Evolutionary conservation across 257 asterid species (phyloP).

Genomic region (Buddleja alternifolia): DNA sequence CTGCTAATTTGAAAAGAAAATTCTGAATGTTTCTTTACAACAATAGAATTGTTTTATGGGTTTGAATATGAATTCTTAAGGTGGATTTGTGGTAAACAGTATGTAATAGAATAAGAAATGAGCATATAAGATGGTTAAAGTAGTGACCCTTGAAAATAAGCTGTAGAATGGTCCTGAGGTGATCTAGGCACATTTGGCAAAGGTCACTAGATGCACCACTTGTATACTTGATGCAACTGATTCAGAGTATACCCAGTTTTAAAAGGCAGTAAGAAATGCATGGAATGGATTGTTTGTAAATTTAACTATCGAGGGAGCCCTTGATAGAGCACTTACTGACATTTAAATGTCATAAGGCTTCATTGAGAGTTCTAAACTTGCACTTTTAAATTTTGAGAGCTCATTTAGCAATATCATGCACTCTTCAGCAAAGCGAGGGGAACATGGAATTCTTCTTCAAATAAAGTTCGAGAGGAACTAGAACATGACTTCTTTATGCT

Average conservation of each 20-base stretch:
- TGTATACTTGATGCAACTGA: conserved; percentile 18
- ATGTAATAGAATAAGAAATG: not conserved
- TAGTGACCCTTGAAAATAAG: not conserved
- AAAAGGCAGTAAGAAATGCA: not conserved
- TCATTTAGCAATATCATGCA: conserved; percentile 15
- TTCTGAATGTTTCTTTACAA: not conserved
- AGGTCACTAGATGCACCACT: conserved; percentile 2
- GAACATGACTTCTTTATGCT: conserved; percentile 15
- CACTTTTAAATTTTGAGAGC: not conserved
- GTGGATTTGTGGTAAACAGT: not conserved
- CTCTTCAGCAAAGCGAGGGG: conserved; percentile 1
- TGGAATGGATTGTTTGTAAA: not conserved
- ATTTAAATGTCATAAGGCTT: not conserved
- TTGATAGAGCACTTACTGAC: not conserved
- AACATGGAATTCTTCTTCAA: not conserved
- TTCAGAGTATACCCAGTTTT: not conserved
- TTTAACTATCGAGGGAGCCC: conserved; percentile 12
- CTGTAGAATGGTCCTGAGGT: not conserved
- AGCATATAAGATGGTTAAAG: conserved; percentile 4
- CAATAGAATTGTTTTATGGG: not conserved
- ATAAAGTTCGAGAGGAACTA: conserved; percentile 16
- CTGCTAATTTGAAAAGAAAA: not conserved
- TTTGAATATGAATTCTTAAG: not conserved
- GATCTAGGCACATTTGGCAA: not conserved
- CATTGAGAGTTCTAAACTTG: conserved; percentile 4